Evolutionary conservation across 768 basidiomycete species (phyloP).

Genomic region (Suillus ampliporus): DNA sequence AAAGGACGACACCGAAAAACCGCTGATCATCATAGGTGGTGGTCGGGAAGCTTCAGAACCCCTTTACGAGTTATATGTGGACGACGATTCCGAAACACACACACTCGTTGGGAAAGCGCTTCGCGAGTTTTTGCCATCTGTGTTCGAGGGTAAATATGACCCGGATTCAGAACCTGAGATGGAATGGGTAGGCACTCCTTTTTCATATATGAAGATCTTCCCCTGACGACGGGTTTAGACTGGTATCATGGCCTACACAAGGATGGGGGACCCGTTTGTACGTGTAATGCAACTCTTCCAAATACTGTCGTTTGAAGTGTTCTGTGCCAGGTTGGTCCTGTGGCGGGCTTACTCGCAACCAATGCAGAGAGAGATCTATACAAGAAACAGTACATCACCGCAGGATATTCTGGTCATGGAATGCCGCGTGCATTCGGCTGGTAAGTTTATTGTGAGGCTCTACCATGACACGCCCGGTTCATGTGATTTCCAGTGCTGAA

Average conservation of each 20-base stretch:
- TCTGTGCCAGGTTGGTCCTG: constrained; percentile 8
- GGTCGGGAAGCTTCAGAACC: constrained; percentile 52
- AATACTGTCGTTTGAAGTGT: not conserved
- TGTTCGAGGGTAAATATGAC: constrained; percentile 62
- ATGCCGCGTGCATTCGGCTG: constrained; percentile 76
- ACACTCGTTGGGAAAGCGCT: constrained; percentile 52
- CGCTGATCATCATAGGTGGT: constrained; percentile 78
- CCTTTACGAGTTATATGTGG: constrained; percentile 53
- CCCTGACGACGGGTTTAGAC: constrained; percentile 50
- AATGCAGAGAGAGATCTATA: constrained; percentile 19
- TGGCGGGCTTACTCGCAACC: not conserved
- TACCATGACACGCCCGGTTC: not conserved
- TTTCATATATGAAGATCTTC: not conserved
- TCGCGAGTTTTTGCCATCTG: constrained; percentile 60
- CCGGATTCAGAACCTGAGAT: constrained; percentile 52
- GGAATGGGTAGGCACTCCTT: constrained; percentile 71
- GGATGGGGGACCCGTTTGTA: constrained; percentile 68
- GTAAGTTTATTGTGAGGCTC: constrained; percentile 27
- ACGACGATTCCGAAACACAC: constrained; percentile 64
- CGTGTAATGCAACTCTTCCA: constrained; percentile 27
- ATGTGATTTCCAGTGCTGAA: constrained; percentile 54
- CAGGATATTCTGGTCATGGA: constrained; percentile 75
- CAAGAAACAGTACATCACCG: constrained; percentile 68
- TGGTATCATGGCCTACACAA: constrained; percentile 83
- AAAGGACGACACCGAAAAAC: constrained; percentile 37